Base-by-base conservation (phyloP, 2,329 filamentous ascomycete genomes). In the Ophiostoma novo-ulmi region DNA sequence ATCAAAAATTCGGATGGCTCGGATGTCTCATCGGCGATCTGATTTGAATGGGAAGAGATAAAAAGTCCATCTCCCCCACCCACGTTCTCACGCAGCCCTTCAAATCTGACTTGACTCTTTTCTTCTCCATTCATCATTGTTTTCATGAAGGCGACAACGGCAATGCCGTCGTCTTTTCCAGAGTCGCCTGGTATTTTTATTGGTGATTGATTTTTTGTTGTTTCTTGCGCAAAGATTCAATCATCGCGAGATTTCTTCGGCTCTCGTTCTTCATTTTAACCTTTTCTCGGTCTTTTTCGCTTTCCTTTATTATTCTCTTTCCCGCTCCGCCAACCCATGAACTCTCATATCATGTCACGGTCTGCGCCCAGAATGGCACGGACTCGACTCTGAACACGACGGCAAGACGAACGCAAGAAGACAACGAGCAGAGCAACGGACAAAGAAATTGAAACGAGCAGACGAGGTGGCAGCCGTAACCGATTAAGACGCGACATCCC, bases 101-200 rank as follows among this genome's bases (percentile, higher is more conserved):
- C 1, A 17, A 36, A 73, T 81, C 83, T 87, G 85, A 82, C 83
- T 73, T 83, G 83, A 75, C 87, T 87, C 76, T 87, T 85, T 75
- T 87, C 84, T 22, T 84, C 86, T 38, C 85, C 84, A 78, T 38
- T 85, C 84, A 78, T 88, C 85, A 63, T 41, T 65, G 63, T 20
- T 8, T 22, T 39, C n/a, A 1, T 39, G 36, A 39, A 8, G 35
- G 26, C 36, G 36, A 41, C 36, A 5, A 1, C 10, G 6, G 10
- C 13, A 20, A 65, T 65, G 36, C 20, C 20, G 8, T 39, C 11
- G 63, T 39, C 3, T 65, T 65, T 65, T 39, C 20, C 35, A 39
- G 36, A n/a, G 36, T 26, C 20, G 36, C 36, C 36, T 41, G 63
- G 35, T 38, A 35, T 38, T 38, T 65, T 65, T 41, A 10, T 26